phyloP scores from a whole-genome alignment of 441 rosid species.

The Jatropha podagrica region DNA sequence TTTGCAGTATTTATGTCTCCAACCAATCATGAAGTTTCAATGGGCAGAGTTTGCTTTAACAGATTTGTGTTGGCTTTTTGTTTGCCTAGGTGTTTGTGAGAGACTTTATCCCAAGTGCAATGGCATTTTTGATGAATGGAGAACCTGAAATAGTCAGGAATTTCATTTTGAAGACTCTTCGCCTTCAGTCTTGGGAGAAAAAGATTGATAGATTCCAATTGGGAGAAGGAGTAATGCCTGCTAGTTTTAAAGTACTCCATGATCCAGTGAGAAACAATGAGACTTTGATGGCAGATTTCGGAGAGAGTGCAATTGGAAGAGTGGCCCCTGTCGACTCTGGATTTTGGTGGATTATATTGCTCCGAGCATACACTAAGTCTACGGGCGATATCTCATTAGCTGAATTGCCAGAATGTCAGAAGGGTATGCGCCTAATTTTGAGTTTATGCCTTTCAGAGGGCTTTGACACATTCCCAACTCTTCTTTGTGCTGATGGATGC shows the following conservation, averaged over 20 bases:
- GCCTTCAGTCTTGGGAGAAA: conserved; percentile 93
- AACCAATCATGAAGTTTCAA: not conserved
- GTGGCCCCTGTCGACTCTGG: conserved; percentile 98
- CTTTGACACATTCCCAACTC: conserved; percentile 90
- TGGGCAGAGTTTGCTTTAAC: too few relatives aligned
- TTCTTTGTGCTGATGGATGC: conserved; percentile 95
- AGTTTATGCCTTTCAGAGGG: conserved; percentile 88
- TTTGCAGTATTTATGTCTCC: not conserved
- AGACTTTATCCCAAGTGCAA: conserved; percentile 92
- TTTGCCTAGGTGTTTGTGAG: conserved; percentile 73
- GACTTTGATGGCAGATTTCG: conserved; percentile 86
- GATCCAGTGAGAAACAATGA: conserved; percentile 76
- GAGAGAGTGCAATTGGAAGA: conserved; percentile 96
- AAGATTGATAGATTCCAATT: conserved; percentile 92
- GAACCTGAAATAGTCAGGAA: conserved; percentile 81
- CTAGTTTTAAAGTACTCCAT: conserved; percentile 89
- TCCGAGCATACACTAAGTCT: conserved; percentile 86
- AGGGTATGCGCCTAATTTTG: conserved; percentile 89
- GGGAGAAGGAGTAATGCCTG: conserved; percentile 97
- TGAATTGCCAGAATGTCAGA: conserved; percentile 87
- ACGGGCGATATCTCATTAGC: conserved; percentile 87
- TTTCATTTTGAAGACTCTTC: conserved; percentile 84
- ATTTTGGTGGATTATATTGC: conserved; percentile 96
- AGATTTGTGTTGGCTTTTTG: not conserved
- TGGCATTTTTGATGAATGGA: conserved; percentile 87